A percentile compares a stretch with the other conserved stretches of the same genome.
These are phyloP conservation scores for Ustilago bromivora DNA, from an alignment of 1,284 basidiomycete species.

Conservation along the genomic window DNA sequence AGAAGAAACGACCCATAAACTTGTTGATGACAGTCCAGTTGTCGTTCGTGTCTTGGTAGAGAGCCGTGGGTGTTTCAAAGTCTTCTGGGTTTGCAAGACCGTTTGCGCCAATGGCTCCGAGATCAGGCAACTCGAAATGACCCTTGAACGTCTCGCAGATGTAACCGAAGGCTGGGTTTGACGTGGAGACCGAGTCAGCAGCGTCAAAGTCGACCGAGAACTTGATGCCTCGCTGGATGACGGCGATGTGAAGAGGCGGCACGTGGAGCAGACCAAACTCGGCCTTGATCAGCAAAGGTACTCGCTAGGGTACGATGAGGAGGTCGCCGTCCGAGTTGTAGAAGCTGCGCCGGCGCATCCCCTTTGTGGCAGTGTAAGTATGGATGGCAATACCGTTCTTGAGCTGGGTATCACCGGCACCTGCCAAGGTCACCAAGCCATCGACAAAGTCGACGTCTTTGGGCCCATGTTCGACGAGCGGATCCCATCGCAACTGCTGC, in stretches of 20 bases:
- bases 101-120: slow-evolving; percentile 76
- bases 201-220: slow-evolving; percentile 73
- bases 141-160: slow-evolving; percentile 73
- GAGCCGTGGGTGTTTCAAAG: slow-evolving; percentile 76
- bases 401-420: slow-evolving; percentile 76
- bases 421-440: slow-evolving; percentile 77
- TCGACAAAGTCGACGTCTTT: slow-evolving; percentile 75
- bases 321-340: slow-evolving; percentile 79
- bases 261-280: slow-evolving; percentile 79
- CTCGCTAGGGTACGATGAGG: slow-evolving; percentile 77
- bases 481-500: slow-evolving; percentile 77
- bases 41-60: slow-evolving; percentile 76
- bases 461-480: slow-evolving; percentile 71
- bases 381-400: slow-evolving; percentile 72
- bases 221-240: slow-evolving; percentile 78
- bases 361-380: slow-evolving; percentile 76
- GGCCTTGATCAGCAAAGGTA: slow-evolving; percentile 78
- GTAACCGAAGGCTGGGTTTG: slow-evolving; percentile 70
- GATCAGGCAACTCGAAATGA: slow-evolving; percentile 77
- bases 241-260: slow-evolving; percentile 76
- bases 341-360: slow-evolving; percentile 78
- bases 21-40: slow-evolving; percentile 70
- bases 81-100: slow-evolving; percentile 72
- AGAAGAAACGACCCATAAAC: slow-evolving; percentile 75
- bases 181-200: slow-evolving; percentile 56